phyloP scores from a whole-genome alignment of 371 early-diverging fungal genomes.

The Saksenaea oblongispora region DNA sequence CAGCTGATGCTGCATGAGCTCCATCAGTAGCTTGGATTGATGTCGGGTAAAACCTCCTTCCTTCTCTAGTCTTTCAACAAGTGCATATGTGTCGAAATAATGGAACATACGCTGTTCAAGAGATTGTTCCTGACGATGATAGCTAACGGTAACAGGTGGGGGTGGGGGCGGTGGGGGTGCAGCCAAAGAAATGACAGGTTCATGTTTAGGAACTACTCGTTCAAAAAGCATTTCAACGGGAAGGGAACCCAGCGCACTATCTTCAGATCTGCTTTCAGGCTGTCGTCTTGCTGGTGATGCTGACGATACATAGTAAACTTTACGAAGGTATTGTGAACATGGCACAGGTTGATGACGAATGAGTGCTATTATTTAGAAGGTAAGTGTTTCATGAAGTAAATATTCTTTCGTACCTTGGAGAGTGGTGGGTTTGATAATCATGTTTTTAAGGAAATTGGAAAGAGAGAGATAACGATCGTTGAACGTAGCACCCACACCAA shows the following conservation, averaged over 20 bases:
- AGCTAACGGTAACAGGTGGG: background rate
- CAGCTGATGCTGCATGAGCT: conserved; percentile 18
- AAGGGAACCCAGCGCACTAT: background rate
- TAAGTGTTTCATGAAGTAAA: background rate
- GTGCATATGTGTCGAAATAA: conserved; percentile 22
- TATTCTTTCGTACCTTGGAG: conserved; percentile 4
- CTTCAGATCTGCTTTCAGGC: background rate
- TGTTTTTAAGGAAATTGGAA: background rate
- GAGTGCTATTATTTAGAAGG: background rate
- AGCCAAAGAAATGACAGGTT: background rate
- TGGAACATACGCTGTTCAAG: conserved; percentile 2
- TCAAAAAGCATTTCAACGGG: conserved; percentile 3
- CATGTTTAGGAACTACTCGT: conserved; percentile 9
- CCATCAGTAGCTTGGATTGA: conserved; percentile 21
- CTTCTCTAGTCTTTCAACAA: conserved; percentile 12
- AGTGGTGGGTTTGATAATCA: conserved; percentile 8
- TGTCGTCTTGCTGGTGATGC: background rate
- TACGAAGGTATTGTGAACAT: background rate
- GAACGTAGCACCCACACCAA: too few relatives aligned
- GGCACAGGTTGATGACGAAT: background rate
- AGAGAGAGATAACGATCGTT: background rate
- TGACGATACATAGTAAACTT: background rate
- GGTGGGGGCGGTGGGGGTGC: background rate
- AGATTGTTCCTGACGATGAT: background rate
- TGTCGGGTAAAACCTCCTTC: conserved; percentile 17